These are phyloP conservation scores for Vigna hirtella DNA, from an alignment of 306 rosid genomes.

Conservation along the genomic window DNA sequence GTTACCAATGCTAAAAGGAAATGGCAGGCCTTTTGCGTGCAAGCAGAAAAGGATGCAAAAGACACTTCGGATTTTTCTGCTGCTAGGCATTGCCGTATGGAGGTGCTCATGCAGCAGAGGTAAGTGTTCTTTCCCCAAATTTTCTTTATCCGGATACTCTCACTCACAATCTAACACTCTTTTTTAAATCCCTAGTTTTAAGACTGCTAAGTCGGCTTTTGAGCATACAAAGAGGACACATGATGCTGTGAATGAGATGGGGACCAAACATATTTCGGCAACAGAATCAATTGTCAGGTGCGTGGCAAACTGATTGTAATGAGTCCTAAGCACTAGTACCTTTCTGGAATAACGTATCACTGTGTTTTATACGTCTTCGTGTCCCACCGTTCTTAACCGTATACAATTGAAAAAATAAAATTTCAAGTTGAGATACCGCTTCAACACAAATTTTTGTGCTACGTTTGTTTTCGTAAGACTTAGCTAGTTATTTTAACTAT, in stretches of 20 bases:
- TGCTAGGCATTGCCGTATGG: conserved; percentile 91
- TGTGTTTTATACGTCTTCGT: too few relatives aligned
- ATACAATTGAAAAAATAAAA: too few relatives aligned
- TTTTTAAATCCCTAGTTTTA: conserved; percentile 51
- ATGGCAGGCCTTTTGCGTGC: conserved; percentile 78
- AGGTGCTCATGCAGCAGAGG: conserved; percentile 82
- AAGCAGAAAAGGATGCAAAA: conserved; percentile 75
- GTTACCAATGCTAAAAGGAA: conserved; percentile 80
- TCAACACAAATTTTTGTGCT: too few relatives aligned
- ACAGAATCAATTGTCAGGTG: conserved; percentile 77
- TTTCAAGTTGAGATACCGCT: too few relatives aligned
- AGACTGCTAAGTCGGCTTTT: conserved; percentile 63
- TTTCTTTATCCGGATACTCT: background rate
- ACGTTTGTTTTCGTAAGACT: too few relatives aligned
- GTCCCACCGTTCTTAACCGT: too few relatives aligned
- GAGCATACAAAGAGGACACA: conserved; percentile 70
- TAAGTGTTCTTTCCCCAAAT: conserved; percentile 30
- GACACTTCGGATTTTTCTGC: conserved; percentile 85
- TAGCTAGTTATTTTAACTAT: too few relatives aligned
- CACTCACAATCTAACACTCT: conserved; percentile 16
- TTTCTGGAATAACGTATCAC: too few relatives aligned
- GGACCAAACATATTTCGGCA: conserved; percentile 59
- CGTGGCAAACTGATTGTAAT: conserved; percentile 25
- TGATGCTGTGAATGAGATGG: conserved; percentile 71
- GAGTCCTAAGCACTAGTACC: too few relatives aligned